A percentile compares a stretch with the other conserved stretches of the same genome.
Evolutionary conservation across 2,329 filamentous ascomycete genomes (phyloP).

Genomic region (Balansia obtecta): DNA sequence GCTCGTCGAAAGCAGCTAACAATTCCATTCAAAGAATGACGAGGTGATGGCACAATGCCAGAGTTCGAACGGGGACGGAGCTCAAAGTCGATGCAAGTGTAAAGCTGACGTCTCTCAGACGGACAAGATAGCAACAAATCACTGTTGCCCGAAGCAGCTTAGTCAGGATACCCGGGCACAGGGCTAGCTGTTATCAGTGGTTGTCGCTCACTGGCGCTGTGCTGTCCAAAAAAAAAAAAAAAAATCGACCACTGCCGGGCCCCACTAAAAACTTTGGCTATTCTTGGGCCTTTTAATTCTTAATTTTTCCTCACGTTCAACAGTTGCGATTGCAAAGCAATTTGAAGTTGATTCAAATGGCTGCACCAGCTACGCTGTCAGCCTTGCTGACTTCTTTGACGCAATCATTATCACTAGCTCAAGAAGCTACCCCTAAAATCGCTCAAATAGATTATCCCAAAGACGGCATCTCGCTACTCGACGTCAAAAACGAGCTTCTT

Average conservation of each 20-base stretch:
- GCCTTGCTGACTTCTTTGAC: constrained; percentile 41
- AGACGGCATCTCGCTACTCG: constrained; percentile 86
- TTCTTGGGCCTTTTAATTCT: neutral
- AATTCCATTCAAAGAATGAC: neutral
- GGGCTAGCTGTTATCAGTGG: neutral
- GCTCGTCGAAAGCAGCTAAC: neutral
- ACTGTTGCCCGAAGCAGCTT: constrained; percentile 8
- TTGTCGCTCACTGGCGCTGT: neutral
- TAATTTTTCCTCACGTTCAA: constrained; percentile 1
- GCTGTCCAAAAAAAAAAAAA: too few relatives aligned
- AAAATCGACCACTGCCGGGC: neutral
- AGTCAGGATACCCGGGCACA: constrained; percentile 8
- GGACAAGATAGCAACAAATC: neutral
- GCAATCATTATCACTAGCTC: constrained; percentile 47
- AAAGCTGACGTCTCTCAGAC: neutral
- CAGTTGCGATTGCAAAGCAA: constrained; percentile 10
- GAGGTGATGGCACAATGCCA: neutral
- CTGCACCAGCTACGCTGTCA: constrained; percentile 36
- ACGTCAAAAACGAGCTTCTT: constrained; percentile 94
- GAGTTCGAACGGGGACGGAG: neutral
- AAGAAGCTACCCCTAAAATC: constrained; percentile 53
- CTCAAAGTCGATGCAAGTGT: neutral
- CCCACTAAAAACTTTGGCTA: constrained; percentile 13
- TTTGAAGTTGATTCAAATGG: constrained; percentile 24
- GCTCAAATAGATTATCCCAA: constrained; percentile 57